Evolutionary conservation across 2,329 filamentous ascomycete species (phyloP).

Genomic region (Paracorniculantispora psalliotae): DNA sequence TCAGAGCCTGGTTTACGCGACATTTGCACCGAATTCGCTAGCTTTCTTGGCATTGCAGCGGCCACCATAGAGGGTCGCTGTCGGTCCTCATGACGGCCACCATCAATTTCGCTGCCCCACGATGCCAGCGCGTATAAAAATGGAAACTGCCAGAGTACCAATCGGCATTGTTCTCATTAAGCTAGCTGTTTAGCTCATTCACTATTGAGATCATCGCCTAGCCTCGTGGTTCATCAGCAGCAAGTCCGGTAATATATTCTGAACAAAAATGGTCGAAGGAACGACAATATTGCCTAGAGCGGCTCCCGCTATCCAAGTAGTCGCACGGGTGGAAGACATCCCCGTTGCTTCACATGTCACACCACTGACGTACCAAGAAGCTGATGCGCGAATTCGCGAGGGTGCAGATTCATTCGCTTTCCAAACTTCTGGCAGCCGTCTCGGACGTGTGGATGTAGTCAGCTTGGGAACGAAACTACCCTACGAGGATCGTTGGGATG

Average conservation of each 20-base stretch:
- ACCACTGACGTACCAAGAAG: slow-evolving; percentile 1
- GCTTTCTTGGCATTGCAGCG: too few species aligned
- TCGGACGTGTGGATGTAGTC: slow-evolving; percentile 2
- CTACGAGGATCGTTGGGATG: slow-evolving; percentile 2
- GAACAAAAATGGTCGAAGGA: background rate
- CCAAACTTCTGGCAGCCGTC: background rate
- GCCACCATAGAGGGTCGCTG: too few species aligned
- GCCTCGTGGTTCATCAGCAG: too few species aligned
- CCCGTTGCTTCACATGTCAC: background rate
- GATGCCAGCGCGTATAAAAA: too few species aligned
- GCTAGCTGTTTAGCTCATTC: too few species aligned
- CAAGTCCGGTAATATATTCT: background rate
- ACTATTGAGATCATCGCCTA: too few species aligned
- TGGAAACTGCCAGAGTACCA: too few species aligned
- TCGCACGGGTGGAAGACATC: background rate
- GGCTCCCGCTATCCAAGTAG: background rate
- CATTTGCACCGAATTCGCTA: too few species aligned
- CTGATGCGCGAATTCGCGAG: background rate
- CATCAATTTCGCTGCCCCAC: too few species aligned
- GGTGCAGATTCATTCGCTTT: background rate
- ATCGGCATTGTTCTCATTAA: too few species aligned
- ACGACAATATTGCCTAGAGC: background rate
- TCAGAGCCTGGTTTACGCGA: too few species aligned
- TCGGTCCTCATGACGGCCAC: too few species aligned
- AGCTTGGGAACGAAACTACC: slow-evolving; percentile 2